Percentiles rank a stretch among this genome's conserved stretches.
Conservation (phyloP, 768 basidiomycete species). For the Mycena maculata region DNA sequence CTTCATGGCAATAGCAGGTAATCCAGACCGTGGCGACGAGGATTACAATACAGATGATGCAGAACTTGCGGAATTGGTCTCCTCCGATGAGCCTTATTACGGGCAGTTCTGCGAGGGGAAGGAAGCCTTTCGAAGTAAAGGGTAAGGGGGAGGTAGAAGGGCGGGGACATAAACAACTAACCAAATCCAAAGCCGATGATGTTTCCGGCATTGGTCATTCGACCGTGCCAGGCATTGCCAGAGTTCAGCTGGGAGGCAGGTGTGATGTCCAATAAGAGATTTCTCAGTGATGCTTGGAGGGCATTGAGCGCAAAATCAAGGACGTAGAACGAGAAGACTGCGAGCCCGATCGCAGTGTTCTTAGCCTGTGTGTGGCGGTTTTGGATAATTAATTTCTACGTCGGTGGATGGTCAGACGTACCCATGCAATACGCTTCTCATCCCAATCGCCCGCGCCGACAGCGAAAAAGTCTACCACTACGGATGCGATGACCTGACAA, state of each 20-base stretch:
- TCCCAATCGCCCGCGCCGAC: conserved; percentile 90
- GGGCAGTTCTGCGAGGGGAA: conserved; percentile 86
- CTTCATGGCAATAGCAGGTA: conserved; percentile 88
- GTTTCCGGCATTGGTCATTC: conserved; percentile 97
- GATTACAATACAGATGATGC: conserved; percentile 83
- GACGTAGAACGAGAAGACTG: conserved; percentile 90
- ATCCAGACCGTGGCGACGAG: conserved; percentile 86
- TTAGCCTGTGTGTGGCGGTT: conserved; percentile 64
- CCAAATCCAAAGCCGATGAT: conserved; percentile 95
- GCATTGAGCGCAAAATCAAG: conserved; percentile 99
- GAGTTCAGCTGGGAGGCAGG: conserved; percentile 90
- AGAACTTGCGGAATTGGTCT: conserved; percentile 96
- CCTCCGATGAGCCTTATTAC: conserved; percentile 86
- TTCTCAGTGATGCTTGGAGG: conserved; percentile 90
- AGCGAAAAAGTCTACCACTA: conserved; percentile 82
- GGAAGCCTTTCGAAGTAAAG: conserved; percentile 66
- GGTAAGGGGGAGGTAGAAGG: conserved; percentile 24
- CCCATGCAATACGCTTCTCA: conserved; percentile 72
- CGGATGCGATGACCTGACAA: conserved; percentile 75
- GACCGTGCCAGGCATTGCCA: conserved; percentile 98
- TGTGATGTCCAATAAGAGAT: conserved; percentile 92
- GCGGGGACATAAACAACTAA: conserved; percentile 45
- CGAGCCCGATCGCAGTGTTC: conserved; percentile 83
- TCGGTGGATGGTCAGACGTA: conserved; percentile 43
- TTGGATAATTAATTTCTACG: neutral